Base-by-base conservation (phyloP, 441 rosid genomes). In the Arabidopsis hybrid region DNA sequence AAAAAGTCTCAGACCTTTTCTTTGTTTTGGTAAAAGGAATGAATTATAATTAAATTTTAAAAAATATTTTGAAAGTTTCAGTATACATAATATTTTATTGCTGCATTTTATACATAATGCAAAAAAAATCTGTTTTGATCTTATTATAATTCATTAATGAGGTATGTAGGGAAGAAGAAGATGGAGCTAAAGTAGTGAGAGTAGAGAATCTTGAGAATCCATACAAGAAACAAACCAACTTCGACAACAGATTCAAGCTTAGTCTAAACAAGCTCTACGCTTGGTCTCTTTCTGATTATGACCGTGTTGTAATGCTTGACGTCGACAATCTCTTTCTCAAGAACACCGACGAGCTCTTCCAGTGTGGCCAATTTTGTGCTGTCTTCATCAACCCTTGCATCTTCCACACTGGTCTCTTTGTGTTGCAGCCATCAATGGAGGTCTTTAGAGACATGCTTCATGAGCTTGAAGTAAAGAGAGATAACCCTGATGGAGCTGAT, bases 401-500 rank as follows among this genome's bases (percentile, higher is more conserved):
- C 78, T 92, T 95, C 89, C 97, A 95, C 67, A 95, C 99, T 2
- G 99, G 99, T 32, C 95, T 95, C 60, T 95, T 95, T 4, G 98
- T 92, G 45, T 74, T 95, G 77, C 86, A 94, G 86, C 97, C 99
- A 60, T 92, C 99, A 53, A 49, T 40, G 56, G 75, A 51, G 5
- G 93, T 91, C 43, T 92, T 92, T 59, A 87, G 83, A 35, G 89
- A 88, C 81, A 91, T 95, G 97, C 42, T 88, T 73, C 91, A 85
- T 85, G 89, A 88, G 73, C 58, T 95, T 57, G 79, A 89, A 52
- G 64, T 63, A 4, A 85, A 88, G 60, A 78, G 84, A 81, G 81
- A 82, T 31, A 95, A 91, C 78, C 87, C 88, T 7, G 99, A 95
- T 66, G 99, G 99, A 49, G 97, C 97, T 17, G 99, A 95, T 76